Conservation (phyloP, 352 stramenopile species). For the Lagenidium giganteum region DNA sequence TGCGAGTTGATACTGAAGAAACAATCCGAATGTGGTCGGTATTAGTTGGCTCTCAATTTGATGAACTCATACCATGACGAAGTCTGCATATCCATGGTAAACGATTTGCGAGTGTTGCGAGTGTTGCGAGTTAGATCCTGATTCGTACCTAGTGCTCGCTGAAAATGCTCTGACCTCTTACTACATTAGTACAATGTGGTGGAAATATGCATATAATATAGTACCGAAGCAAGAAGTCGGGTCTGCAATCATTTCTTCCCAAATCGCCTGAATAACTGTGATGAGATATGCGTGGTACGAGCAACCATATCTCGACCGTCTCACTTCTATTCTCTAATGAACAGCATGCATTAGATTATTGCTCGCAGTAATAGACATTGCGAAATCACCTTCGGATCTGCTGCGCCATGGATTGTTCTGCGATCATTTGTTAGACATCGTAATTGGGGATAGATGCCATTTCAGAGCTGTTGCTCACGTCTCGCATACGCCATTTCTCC, state of each 20-base stretch:
- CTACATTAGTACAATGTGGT: too few species aligned
- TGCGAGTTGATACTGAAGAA: constrained; percentile 67
- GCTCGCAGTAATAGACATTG: too few species aligned
- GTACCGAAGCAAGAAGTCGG: constrained; percentile 74
- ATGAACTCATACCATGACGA: constrained; percentile 49
- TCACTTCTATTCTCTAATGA: constrained; percentile 19
- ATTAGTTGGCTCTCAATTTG: constrained; percentile 3
- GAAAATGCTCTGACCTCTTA: constrained; percentile 49
- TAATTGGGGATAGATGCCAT: neutral
- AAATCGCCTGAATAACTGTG: constrained; percentile 48
- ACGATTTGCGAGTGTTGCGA: too few species aligned
- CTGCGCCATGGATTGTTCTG: constrained; percentile 64
- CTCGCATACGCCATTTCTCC: constrained; percentile 45
- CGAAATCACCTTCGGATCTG: constrained; percentile 50
- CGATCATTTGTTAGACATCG: neutral
- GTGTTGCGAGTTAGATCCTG: neutral
- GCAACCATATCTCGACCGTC: too few species aligned
- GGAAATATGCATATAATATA: constrained; percentile 2
- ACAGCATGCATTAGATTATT: too few species aligned
- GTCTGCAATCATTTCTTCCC: constrained; percentile 87
- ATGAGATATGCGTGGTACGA: neutral
- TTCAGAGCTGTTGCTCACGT: constrained; percentile 36
- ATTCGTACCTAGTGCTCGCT: constrained; percentile 53
- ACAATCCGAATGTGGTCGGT: constrained; percentile 9
- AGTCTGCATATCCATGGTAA: too few species aligned